A percentile compares a stretch with the other conserved stretches of the same genome.
Evolutionary conservation across 768 basidiomycete genomes (phyloP).

Genomic region (Amanita muscaria): DNA sequence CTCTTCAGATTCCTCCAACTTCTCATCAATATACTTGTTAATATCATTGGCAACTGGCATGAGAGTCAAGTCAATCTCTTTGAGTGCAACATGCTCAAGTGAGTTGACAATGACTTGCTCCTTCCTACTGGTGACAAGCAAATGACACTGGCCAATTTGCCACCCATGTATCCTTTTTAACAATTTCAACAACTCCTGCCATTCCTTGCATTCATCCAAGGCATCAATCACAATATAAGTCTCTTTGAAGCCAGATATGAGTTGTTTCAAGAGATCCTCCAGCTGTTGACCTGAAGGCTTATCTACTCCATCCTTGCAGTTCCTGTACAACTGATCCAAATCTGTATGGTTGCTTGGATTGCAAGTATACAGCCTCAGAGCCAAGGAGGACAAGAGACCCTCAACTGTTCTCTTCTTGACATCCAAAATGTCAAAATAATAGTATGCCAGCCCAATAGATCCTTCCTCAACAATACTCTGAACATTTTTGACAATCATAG

Average conservation of each 20-base stretch:
- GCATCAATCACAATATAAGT: conserved; percentile 5
- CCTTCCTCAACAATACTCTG: no score
- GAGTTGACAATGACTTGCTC: neutral
- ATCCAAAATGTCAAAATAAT: no score
- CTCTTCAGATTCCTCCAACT: neutral
- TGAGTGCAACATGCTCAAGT: neutral
- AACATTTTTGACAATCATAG: no score
- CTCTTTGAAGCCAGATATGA: neutral
- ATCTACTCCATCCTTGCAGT: no score
- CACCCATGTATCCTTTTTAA: neutral
- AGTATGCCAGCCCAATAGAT: no score
- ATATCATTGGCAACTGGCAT: neutral
- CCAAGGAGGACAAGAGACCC: no score
- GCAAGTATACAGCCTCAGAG: no score
- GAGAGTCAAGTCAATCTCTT: neutral
- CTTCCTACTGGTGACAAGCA: conserved; percentile 2
- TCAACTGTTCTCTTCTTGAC: no score
- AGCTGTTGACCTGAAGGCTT: neutral
- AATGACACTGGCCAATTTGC: neutral
- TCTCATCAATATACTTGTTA: neutral
- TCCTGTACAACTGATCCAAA: no score
- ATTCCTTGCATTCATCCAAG: conserved; percentile 2
- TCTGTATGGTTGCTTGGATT: no score
- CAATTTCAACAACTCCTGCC: neutral
- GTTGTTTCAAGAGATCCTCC: neutral